Evolutionary conservation across 2,329 filamentous ascomycete genomes (phyloP).

Genomic region (Cladosporium sp.): DNA sequence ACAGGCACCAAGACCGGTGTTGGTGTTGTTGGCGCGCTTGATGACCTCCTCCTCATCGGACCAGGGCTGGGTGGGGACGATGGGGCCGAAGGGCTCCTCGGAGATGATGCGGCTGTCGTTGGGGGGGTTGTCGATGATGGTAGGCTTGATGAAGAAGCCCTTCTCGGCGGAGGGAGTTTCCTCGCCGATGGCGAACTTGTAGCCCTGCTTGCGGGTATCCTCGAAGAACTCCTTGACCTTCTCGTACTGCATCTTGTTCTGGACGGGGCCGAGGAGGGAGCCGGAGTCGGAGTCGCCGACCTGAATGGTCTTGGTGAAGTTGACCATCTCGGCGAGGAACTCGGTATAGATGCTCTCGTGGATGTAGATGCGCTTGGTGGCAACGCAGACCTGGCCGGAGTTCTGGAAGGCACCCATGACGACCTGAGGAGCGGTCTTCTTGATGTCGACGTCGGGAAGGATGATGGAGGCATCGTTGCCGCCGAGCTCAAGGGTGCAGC

Average conservation of each 20-base stretch:
- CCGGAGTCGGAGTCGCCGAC: slow-evolving; percentile 38
- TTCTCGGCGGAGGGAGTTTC: slow-evolving; percentile 42
- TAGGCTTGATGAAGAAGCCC: slow-evolving; percentile 40
- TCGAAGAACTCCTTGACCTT: slow-evolving; percentile 42
- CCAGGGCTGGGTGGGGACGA: slow-evolving; percentile 46
- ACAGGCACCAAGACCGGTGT: slow-evolving; percentile 50
- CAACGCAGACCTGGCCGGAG: slow-evolving; percentile 54
- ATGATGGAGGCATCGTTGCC: slow-evolving; percentile 61
- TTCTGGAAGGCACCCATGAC: slow-evolving; percentile 54
- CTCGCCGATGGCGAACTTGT: slow-evolving; percentile 53
- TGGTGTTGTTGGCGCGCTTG: slow-evolving; percentile 45
- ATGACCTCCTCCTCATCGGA: slow-evolving; percentile 45
- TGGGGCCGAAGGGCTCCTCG: slow-evolving; percentile 52
- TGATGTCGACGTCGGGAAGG: slow-evolving; percentile 54
- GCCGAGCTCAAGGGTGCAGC: slow-evolving; percentile 58
- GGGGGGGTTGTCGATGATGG: slow-evolving; percentile 46
- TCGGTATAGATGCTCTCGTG: slow-evolving; percentile 50
- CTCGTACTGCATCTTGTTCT: slow-evolving; percentile 56
- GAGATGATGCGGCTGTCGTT: slow-evolving; percentile 36
- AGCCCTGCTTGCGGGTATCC: slow-evolving; percentile 35
- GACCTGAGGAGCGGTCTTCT: slow-evolving; percentile 46
- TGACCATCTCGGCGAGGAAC: slow-evolving; percentile 47
- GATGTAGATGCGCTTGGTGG: slow-evolving; percentile 54
- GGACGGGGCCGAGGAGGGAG: slow-evolving; percentile 53
- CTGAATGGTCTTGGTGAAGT: slow-evolving; percentile 42